Percentiles rank a stretch among this genome's conserved stretches.
These are phyloP conservation scores for Phytopythium kandeliae DNA, from an alignment of 352 stramenopile genomes.

Conservation along the genomic window DNA sequence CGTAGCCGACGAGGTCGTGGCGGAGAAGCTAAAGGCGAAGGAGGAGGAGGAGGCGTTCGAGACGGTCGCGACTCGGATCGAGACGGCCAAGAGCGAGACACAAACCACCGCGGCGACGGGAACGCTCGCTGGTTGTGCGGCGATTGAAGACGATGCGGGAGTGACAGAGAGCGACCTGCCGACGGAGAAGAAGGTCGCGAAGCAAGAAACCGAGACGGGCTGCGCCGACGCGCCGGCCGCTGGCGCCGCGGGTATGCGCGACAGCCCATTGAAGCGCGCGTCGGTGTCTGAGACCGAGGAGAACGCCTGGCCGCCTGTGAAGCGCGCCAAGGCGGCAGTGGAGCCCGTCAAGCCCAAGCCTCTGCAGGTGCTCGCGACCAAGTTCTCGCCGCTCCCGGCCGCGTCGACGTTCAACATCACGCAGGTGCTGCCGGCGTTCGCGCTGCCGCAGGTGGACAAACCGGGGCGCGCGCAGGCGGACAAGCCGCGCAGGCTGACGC, in stretches of 20 bases:
- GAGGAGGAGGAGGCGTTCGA: too few species aligned
- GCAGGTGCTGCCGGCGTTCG: neutral
- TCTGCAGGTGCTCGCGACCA: neutral
- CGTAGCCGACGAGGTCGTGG: too few species aligned
- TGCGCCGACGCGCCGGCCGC: too few species aligned
- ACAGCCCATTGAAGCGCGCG: neutral
- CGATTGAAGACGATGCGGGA: neutral
- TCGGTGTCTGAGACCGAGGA: neutral
- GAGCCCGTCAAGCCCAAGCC: neutral
- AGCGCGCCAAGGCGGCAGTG: neutral
- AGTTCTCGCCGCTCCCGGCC: neutral
- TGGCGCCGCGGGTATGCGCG: too few species aligned
- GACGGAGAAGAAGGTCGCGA: neutral
- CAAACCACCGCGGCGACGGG: neutral
- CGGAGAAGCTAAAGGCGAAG: too few species aligned
- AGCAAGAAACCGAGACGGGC: neutral
- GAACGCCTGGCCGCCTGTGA: neutral
- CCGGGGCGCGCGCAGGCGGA: neutral
- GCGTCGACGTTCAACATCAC: neutral
- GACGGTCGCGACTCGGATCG: too few species aligned
- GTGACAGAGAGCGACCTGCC: neutral
- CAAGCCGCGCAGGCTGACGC: slow-evolving; percentile 9
- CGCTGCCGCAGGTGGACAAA: neutral
- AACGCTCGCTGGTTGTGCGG: too few species aligned
- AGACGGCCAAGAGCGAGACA: too few species aligned